Percentiles rank a stretch among this genome's conserved stretches.
Conservation (phyloP, 495 filamentous ascomycete genomes). For the Hypoxylon fragiforme region DNA sequence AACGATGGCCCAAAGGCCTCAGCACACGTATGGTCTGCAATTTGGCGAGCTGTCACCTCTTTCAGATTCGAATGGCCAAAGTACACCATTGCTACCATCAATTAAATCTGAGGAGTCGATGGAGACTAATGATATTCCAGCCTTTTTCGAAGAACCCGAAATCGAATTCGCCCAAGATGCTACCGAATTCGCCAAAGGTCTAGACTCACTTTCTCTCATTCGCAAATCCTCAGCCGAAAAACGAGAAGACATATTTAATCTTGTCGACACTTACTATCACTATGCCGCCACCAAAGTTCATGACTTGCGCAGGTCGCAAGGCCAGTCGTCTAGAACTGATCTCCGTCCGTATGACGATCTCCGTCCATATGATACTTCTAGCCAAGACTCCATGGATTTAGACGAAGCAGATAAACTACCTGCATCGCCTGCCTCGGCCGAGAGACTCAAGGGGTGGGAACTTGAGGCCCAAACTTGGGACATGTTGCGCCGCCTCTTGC, state of each 20-base stretch:
- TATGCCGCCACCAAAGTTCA: slow-evolving; percentile 45
- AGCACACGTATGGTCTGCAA: slow-evolving; percentile 19
- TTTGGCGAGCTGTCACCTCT: slow-evolving; percentile 17
- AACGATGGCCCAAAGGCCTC: slow-evolving; percentile 8
- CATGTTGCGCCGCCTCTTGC: slow-evolving; percentile 65
- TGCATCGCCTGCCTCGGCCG: slow-evolving; percentile 36
- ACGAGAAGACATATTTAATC: slow-evolving; percentile 47
- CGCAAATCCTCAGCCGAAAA: slow-evolving; percentile 42
- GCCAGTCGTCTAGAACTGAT: slow-evolving; percentile 11
- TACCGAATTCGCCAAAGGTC: slow-evolving; percentile 49
- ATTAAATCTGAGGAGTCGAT: slow-evolving; percentile 14
- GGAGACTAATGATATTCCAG: slow-evolving; percentile 18
- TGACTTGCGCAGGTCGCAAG: slow-evolving; percentile 40
- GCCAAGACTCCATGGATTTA: slow-evolving; percentile 63
- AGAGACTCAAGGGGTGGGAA: slow-evolving; percentile 46
- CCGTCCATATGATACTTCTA: slow-evolving; percentile 57
- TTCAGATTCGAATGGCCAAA: slow-evolving; percentile 23
- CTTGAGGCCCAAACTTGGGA: slow-evolving; percentile 88
- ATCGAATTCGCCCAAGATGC: slow-evolving; percentile 45
- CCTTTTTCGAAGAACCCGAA: slow-evolving; percentile 22
- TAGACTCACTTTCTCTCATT: slow-evolving; percentile 44
- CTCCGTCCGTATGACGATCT: too few species aligned
- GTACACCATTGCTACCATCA: slow-evolving; percentile 21
- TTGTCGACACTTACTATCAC: slow-evolving; percentile 49
- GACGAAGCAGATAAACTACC: slow-evolving; percentile 51